Conservation (phyloP, 768 basidiomycete species). For the Ephemerocybe angulata region DNA sequence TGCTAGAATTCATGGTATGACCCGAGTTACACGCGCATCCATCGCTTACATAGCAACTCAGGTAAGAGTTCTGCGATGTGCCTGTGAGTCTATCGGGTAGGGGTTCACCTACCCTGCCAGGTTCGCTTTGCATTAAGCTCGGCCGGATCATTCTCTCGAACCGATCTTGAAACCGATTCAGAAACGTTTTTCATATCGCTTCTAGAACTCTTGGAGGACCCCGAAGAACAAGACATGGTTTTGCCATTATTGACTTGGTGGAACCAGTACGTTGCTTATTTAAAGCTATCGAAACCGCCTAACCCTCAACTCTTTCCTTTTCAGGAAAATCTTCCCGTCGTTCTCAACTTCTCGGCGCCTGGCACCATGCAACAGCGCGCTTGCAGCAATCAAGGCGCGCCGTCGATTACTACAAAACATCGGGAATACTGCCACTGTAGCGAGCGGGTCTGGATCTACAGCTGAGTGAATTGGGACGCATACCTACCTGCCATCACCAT, state of each 20-base stretch:
- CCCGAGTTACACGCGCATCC: background rate
- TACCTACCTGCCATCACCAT: too few species aligned
- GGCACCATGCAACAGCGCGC: background rate
- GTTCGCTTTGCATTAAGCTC: background rate
- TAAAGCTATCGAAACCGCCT: background rate
- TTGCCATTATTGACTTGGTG: background rate
- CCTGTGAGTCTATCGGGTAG: background rate
- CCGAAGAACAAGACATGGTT: background rate
- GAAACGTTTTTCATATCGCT: background rate
- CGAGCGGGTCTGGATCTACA: too few species aligned
- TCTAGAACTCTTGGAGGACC: background rate
- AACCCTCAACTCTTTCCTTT: background rate
- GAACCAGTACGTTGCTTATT: background rate
- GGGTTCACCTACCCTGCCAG: background rate
- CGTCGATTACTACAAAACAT: too few species aligned
- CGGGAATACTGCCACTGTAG: too few species aligned
- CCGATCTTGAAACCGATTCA: background rate
- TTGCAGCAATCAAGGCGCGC: background rate
- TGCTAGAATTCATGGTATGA: slow-evolving; percentile 2
- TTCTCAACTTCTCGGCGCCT: background rate
- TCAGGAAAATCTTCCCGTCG: background rate
- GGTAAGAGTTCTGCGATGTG: background rate
- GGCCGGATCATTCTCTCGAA: background rate
- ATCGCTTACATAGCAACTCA: background rate
- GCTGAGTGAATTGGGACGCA: too few species aligned